Evolutionary conservation across 1,139 yeast species (phyloP).

Genomic region (Suhomyces anneliseae): DNA sequence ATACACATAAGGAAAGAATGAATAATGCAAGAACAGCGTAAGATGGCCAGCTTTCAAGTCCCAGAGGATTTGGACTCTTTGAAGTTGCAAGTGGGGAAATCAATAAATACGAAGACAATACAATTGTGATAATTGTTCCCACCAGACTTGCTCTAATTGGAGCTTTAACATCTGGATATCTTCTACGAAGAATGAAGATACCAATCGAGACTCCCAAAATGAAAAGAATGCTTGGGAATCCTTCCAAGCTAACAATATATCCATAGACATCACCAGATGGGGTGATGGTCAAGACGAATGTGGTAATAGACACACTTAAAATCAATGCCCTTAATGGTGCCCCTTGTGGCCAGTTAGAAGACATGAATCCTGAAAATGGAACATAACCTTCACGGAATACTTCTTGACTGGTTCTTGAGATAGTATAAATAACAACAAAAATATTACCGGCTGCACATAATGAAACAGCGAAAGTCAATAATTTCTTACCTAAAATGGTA

Average conservation of each 20-base stretch:
- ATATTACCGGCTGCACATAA: slow-evolving; percentile 63
- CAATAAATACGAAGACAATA: slow-evolving; percentile 41
- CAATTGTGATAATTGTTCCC: slow-evolving; percentile 45
- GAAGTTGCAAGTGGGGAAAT: slow-evolving; percentile 49
- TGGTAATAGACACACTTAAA: slow-evolving; percentile 37
- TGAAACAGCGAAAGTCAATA: slow-evolving; percentile 58
- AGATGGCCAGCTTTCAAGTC: slow-evolving; percentile 51
- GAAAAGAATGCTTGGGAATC: slow-evolving; percentile 63
- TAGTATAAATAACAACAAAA: slow-evolving; percentile 58
- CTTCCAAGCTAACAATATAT: slow-evolving; percentile 70
- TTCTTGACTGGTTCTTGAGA: slow-evolving; percentile 64
- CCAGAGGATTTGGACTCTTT: slow-evolving; percentile 40
- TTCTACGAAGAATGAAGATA: slow-evolving; percentile 46
- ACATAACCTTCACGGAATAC: slow-evolving; percentile 62
- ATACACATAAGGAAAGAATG: slow-evolving; percentile 29
- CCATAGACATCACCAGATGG: slow-evolving; percentile 81
- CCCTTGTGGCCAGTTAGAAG: slow-evolving; percentile 56
- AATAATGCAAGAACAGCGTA: slow-evolving; percentile 45
- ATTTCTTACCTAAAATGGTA: slow-evolving; percentile 47
- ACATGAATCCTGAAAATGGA: slow-evolving; percentile 53
- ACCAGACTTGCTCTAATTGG: slow-evolving; percentile 49
- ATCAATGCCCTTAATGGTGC: slow-evolving; percentile 53
- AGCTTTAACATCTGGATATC: slow-evolving; percentile 47
- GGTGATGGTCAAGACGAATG: slow-evolving; percentile 54
- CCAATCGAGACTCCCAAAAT: slow-evolving; percentile 53